Conservation (phyloP, 2,329 filamentous ascomycete species). For the Sporothrix schenckii region DNA sequence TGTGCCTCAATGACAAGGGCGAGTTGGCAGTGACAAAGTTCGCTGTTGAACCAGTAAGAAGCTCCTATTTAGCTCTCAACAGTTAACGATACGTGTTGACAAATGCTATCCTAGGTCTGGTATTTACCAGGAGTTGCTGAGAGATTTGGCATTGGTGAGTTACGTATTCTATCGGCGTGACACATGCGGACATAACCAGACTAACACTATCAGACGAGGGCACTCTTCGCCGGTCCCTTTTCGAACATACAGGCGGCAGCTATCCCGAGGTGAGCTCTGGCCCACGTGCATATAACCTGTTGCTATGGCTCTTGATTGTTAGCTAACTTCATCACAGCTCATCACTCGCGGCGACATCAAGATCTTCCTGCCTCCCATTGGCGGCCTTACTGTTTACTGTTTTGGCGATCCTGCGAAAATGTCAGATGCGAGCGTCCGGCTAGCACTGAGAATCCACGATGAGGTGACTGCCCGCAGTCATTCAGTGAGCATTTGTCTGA, state of each 20-base stretch:
- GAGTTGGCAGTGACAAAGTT: slow-evolving; percentile 95
- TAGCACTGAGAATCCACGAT: slow-evolving; percentile 81
- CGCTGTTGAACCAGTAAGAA: slow-evolving; percentile 84
- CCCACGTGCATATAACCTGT: background rate
- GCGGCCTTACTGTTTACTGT: slow-evolving; percentile 90
- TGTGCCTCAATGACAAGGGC: slow-evolving; percentile 81
- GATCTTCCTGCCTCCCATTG: slow-evolving; percentile 92
- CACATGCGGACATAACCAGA: no score
- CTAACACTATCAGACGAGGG: slow-evolving; percentile 69
- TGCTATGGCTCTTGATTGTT: no score
- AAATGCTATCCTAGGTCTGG: slow-evolving; percentile 58
- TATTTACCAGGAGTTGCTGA: slow-evolving; percentile 86
- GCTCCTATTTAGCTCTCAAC: background rate
- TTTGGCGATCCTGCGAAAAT: slow-evolving; percentile 95
- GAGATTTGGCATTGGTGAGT: slow-evolving; percentile 79
- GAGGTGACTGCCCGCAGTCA: slow-evolving; percentile 50
- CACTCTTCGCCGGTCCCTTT: slow-evolving; percentile 79
- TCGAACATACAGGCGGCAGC: slow-evolving; percentile 93
- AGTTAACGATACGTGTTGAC: background rate
- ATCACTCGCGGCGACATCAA: slow-evolving; percentile 96
- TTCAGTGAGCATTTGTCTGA: background rate
- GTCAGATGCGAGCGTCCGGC: slow-evolving; percentile 76
- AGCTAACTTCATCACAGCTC: slow-evolving; percentile 50
- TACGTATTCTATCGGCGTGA: background rate
- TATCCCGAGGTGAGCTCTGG: slow-evolving; percentile 71